Base-by-base conservation (phyloP, 2,329 filamentous ascomycete species). In the Ophiocordyceps camponoti-rufipedis region DNA sequence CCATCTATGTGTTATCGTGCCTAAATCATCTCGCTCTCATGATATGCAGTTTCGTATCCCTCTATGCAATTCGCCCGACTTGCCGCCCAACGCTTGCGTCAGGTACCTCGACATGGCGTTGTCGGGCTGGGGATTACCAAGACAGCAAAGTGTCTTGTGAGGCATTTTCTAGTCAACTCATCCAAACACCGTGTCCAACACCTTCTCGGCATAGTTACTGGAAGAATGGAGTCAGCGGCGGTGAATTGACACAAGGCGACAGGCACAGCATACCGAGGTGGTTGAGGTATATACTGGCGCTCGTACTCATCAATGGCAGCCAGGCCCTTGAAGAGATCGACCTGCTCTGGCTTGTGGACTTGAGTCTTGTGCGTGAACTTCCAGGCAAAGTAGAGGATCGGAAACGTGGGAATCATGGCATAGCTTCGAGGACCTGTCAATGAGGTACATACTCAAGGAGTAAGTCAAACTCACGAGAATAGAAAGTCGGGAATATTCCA, bases 401-500 rank as follows among this genome's bases (percentile, higher is more conserved):
- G 82, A 55, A 84, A 85, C 2, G 86, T 62, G 5, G 72, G 73
- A 44, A 88, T 73, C 70, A 85, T 85, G 43, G 78, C 76, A 59
- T 88, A 88, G 3, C 67, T 70, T 43, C 2, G 18, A 3, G 9
- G 11, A 5, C 23, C 3, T 23, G 23, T 23, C 23, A 2, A 13
- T 5, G 5, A 12, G 2, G 35, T 52, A 10, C 51, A 44, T 8
- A 29, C 29, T 0, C 7, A 9, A 31, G 8, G 6, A 14, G 13
- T 10, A n/a, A 13, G 16, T 12, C 19, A n/a, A 23, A 64, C 70
- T 65, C 53, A 77, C 60, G 78, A 82, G 59, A 86, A 85, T 28
- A 89, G 60, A 57, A 89, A 91, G 7, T 73, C 76, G 7, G 79
- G 71, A 0, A 82, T 56, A 48, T 75, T 70, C 84, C 82, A 89